phyloP scores from a whole-genome alignment of 805 yeast genomes.

The Candida endomychidarum region DNA sequence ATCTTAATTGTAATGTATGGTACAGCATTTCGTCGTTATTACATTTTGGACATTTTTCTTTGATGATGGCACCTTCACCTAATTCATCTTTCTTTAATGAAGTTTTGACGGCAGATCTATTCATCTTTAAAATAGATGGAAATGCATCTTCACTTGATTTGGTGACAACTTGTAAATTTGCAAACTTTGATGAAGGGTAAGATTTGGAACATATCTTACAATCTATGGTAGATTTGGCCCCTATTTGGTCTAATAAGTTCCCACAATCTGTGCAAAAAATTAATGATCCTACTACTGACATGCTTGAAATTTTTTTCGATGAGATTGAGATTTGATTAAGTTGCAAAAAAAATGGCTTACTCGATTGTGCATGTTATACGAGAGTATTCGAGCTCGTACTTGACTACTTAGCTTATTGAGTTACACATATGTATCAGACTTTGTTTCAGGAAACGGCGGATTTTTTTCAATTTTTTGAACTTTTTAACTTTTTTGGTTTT shows the following conservation, averaged over 20 bases:
- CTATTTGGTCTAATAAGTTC: conserved; percentile 71
- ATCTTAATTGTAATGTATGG: conserved; percentile 92
- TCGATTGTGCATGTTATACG: too few species aligned
- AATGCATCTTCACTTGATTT: conserved; percentile 89
- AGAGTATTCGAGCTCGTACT: too few species aligned
- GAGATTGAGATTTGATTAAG: conserved; percentile 5
- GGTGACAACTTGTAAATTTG: conserved; percentile 82
- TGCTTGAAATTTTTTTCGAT: conserved; percentile 24
- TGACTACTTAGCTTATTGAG: too few species aligned
- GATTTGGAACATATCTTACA: conserved; percentile 53
- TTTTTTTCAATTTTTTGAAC: neutral
- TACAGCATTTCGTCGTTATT: conserved; percentile 98
- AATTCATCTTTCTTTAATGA: conserved; percentile 70
- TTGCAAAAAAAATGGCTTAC: conserved; percentile 1
- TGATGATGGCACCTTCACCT: conserved; percentile 94
- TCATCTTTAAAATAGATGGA: conserved; percentile 79
- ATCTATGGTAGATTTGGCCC: conserved; percentile 46
- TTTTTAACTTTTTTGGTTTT: neutral
- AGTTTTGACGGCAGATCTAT: conserved; percentile 89
- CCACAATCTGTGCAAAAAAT: conserved; percentile 95
- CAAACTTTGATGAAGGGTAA: conserved; percentile 54
- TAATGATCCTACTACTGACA: conserved; percentile 95
- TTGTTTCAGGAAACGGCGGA: too few species aligned
- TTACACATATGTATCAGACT: too few species aligned
- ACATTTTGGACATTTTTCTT: conserved; percentile 98